Base-by-base conservation (phyloP, 768 basidiomycete genomes). In the Leccinum boreale region DNA sequence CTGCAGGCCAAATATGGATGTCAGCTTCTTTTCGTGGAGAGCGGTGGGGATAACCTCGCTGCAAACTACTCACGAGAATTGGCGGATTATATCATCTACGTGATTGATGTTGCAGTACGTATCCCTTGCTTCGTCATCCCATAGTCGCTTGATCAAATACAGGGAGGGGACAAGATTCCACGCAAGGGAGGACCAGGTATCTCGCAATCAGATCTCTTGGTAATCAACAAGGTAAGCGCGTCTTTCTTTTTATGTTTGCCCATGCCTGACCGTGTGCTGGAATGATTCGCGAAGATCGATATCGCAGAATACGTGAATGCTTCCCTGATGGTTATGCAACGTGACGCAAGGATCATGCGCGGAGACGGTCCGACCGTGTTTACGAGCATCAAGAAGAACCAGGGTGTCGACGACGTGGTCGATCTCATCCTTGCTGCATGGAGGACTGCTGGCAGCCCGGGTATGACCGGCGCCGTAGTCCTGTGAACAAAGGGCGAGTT, bases 81-180 rank as follows among this genome's bases (percentile, higher is more conserved):
- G 53, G 97, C 96, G 5, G 97, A 99, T 71, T 99, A 94, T 71
- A 98, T 97, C 70, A 92, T 96, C 70, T 93, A 93, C 73, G 90
- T 92, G 50, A 92, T 92, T 59, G 90, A 92, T 67, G 90, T 92
- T 61, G 84, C 90, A 58, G 90, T 90, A 61, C 66, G 81, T 70
- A 56, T 11, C 45, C 24, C 53, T 49, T 39, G 31, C 29, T 44
- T 54, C 55, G 42, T 17, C 19, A 44, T 47, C 48, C 17, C 33
- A 52, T 17, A 26, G 15, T 52, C 50, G 31, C 31, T 36, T 63
- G 48, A 55, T 58, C 23, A n/a, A n/a, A 42, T 58, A 31, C 61
- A 91, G 89, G 96, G 97, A 10, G 96, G 96, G 1, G 96, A 99
- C 75, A 99, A 99, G 75, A 95, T 99, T 61, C 97, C 97, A 21